Percentiles rank a stretch among this genome's conserved stretches.
Conservation (phyloP, 148 eudicot species). For the Rhododendron vialii region DNA sequence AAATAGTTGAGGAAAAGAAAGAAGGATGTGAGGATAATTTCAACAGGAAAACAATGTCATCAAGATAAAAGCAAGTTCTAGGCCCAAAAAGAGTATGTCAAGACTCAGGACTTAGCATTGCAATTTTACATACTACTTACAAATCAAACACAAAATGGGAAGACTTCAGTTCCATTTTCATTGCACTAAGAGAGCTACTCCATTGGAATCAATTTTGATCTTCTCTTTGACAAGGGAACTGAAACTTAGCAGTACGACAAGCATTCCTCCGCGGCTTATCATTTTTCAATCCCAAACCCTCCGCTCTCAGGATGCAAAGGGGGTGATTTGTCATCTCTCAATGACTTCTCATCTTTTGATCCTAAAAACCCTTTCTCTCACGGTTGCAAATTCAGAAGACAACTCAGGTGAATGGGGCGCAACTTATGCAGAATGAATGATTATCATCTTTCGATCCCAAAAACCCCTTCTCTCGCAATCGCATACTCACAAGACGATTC, state of each 20-base stretch:
- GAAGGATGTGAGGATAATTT: background rate
- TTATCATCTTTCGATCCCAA: conserved; percentile 39
- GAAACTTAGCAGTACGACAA: background rate
- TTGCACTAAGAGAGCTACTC: background rate
- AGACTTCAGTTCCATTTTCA: background rate
- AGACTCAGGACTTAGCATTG: background rate
- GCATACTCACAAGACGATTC: conserved; percentile 62
- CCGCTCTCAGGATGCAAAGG: background rate
- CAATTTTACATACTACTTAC: background rate
- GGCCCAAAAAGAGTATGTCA: background rate
- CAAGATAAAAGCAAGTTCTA: background rate
- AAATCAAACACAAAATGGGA: background rate
- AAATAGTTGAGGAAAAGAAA: background rate
- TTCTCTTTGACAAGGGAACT: background rate
- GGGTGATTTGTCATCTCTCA: background rate
- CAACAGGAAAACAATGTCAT: background rate
- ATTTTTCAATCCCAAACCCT: background rate
- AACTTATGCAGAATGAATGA: background rate
- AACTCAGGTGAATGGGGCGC: conserved; percentile 20
- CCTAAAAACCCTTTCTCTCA: background rate
- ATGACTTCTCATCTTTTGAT: background rate
- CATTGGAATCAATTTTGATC: background rate
- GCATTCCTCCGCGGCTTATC: background rate
- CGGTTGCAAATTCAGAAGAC: conserved; percentile 48
- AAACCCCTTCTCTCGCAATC: conserved; percentile 59